Percentiles rank a stretch among this genome's conserved stretches.
Evolutionary conservation across 371 early-diverging fungal species (phyloP).

Genomic region (Basidiobolus meristosporus): DNA sequence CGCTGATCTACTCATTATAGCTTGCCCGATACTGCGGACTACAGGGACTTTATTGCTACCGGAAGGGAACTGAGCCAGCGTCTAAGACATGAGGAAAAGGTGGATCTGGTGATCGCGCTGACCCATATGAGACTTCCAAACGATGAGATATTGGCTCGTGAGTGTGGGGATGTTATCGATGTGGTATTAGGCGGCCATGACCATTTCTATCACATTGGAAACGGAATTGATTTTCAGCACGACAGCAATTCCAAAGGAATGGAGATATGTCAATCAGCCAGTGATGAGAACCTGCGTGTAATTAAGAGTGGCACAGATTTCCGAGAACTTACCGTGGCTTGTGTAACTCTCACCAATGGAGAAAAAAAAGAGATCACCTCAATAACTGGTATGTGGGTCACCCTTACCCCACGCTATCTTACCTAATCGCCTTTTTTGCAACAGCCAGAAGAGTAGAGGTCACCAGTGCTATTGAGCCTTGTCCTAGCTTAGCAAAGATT

Average conservation of each 20-base stretch:
- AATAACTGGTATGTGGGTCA: too few relatives aligned
- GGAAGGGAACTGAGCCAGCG: constrained; percentile 14
- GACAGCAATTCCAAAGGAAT: constrained; percentile 8
- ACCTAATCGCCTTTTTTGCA: too few relatives aligned
- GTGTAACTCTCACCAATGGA: background rate
- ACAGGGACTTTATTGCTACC: constrained; percentile 22
- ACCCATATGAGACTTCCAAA: constrained; percentile 45
- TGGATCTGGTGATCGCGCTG: constrained; percentile 32
- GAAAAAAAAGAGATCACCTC: too few relatives aligned
- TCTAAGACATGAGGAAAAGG: constrained; percentile 14
- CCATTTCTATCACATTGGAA: constrained; percentile 27
- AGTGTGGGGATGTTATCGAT: constrained; percentile 23
- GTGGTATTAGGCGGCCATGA: constrained; percentile 41
- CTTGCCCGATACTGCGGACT: constrained; percentile 25
- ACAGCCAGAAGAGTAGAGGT: too few relatives aligned
- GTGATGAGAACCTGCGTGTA: constrained; percentile 12
- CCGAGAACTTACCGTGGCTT: constrained; percentile 23
- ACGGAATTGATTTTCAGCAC: constrained; percentile 14
- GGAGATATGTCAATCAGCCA: constrained; percentile 4
- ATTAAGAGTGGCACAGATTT: constrained; percentile 46
- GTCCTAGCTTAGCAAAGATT: too few relatives aligned
- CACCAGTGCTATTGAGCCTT: too few relatives aligned
- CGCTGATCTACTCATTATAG: constrained; percentile 4
- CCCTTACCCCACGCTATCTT: too few relatives aligned
- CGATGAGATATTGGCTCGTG: constrained; percentile 22